Evolutionary conservation across 2,329 filamentous ascomycete genomes (phyloP), one percentile per base, ranked within the genome.

Genomic region (Fusarium albidum): DNA sequence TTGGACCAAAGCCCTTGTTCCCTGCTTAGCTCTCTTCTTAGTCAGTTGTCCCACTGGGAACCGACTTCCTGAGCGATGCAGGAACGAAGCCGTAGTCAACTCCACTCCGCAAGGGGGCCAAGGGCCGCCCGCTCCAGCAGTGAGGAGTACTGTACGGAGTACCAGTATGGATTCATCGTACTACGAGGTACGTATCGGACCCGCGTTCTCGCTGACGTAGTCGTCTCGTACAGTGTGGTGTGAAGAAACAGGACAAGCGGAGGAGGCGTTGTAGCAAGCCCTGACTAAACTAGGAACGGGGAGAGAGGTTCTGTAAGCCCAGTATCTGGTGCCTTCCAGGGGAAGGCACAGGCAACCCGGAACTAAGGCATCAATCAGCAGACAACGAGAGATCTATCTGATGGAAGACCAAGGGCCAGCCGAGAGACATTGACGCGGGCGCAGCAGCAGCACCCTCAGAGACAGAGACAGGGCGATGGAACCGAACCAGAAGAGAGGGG

Each of bases 1-100:
- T n/a, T 51, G 45, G 41, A 56, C 43, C 52, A 55, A 52, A 57
- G 40, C 49, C 42, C 48, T 21, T 46, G 40, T 52, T 55, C 49
- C 51, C 28, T 49, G 52, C 21, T 63, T 56, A 55, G 56, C 42
- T 55, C 54, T 45, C 32, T 35, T 61, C 40, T 49, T 53, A 41
- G 52, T 55, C 49, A 55, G 61, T 57, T 44, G 42, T 37, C 29
- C 44, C 34, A 47, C 42, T 45, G 38, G 53, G 54, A 49, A 55
- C 55, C 38, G 49, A 57, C 64, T 58, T 55, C 59, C 51, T 65
- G 45, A 62, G 62, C 58, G 47, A 67, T 67, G 65, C 65, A 67
- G 65, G 65, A 67, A 67, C 65, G 43, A 66, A 63, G 63, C 50
- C 51, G 45, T 54, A 61, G 49, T n/a, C 54, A 56, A 57, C 54